Evolutionary conservation across 1,139 yeast species (phyloP).

Genomic region (Kodamaea alishanica): DNA sequence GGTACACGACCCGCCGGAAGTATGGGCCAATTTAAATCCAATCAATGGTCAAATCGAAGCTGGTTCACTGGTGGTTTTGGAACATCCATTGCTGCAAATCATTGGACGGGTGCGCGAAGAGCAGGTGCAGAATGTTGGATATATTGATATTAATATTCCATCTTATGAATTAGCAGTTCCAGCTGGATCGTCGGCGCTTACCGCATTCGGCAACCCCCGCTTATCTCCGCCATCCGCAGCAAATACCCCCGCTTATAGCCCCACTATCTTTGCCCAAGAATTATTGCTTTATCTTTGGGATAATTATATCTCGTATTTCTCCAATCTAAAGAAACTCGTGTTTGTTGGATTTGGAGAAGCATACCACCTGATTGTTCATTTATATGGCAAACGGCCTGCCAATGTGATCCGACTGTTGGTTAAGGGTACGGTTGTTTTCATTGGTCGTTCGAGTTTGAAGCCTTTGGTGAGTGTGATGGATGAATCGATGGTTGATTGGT

Average conservation of each 20-base stretch:
- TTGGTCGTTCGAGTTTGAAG: slow-evolving; percentile 62
- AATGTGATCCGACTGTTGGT: slow-evolving; percentile 57
- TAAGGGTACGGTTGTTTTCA: slow-evolving; percentile 69
- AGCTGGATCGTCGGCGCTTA: slow-evolving; percentile 11
- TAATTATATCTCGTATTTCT: slow-evolving; percentile 75
- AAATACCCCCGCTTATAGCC: slow-evolving; percentile 42
- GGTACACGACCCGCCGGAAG: slow-evolving; percentile 89
- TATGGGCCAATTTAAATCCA: slow-evolving; percentile 87
- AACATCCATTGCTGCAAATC: slow-evolving; percentile 40
- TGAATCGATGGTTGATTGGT: slow-evolving; percentile 90
- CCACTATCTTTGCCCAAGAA: slow-evolving; percentile 71
- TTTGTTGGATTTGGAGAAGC: slow-evolving; percentile 91
- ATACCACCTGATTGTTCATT: slow-evolving; percentile 79
- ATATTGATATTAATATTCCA: slow-evolving; percentile 82
- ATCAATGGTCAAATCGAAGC: slow-evolving; percentile 74
- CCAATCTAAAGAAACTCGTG: slow-evolving; percentile 61
- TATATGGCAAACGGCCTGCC: slow-evolving; percentile 73
- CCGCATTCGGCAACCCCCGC: slow-evolving; percentile 4
- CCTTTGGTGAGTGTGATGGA: slow-evolving; percentile 84
- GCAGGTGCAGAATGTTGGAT: slow-evolving; percentile 49
- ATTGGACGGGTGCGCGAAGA: slow-evolving; percentile 33
- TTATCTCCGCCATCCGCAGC: slow-evolving; percentile 7
- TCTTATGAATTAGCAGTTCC: slow-evolving; percentile 35
- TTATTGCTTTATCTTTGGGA: slow-evolving; percentile 83
- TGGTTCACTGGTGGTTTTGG: slow-evolving; percentile 60